Base-by-base conservation (phyloP, 106 monocot species). In the Posidonia australis region DNA sequence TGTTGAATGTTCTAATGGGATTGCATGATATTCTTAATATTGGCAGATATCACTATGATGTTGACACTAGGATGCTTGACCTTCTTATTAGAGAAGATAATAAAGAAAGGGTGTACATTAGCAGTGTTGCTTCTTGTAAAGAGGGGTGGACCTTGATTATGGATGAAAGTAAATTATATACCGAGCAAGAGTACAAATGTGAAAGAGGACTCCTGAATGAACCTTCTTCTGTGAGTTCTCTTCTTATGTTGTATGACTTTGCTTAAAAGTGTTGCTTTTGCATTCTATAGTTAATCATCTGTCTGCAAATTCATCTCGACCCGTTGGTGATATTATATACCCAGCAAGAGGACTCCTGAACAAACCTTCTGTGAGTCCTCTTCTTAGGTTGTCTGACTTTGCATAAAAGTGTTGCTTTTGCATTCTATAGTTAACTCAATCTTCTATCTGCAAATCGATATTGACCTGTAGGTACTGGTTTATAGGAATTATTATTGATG, bases 31-130 rank as follows among this genome's bases (percentile, higher is more conserved):
- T 57, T 26, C 27, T 57, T 57, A 3, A 13, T n/a, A n/a, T 17
- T 49, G 48, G 57, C 57, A 57, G 57, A 27, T 57, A 57, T 57
- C 57, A 57, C 26, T 57, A 25, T 28, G 27, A 57, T 27, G 26
- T 57, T 14, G 27, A 57, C 13, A 16, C 24, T 57, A 28, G 14
- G 27, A 5, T 26, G 13, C 25, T 57, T 30, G 16, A 57, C 3
- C 26, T 13, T 57, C 25, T 57, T 57, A 22, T 57, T 57, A 28
- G 26, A 14, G 13, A 57, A 57, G 57, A 25, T 26, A 24, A 57
- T 3, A 11, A 57, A 57, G 57, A 57, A 57, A 57, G 26, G 2
- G 0, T 57, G 14, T 26, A 30, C 57, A 57, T 57, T 25, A 57
- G 57, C 23, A 28, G 27, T 57, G 27, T 28, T 57, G 18, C 16